A percentile compares a stretch with the other conserved stretches of the same genome.
Evolutionary conservation across 352 stramenopile genomes (phyloP).

Genomic region (Blastocystis sp.): DNA sequence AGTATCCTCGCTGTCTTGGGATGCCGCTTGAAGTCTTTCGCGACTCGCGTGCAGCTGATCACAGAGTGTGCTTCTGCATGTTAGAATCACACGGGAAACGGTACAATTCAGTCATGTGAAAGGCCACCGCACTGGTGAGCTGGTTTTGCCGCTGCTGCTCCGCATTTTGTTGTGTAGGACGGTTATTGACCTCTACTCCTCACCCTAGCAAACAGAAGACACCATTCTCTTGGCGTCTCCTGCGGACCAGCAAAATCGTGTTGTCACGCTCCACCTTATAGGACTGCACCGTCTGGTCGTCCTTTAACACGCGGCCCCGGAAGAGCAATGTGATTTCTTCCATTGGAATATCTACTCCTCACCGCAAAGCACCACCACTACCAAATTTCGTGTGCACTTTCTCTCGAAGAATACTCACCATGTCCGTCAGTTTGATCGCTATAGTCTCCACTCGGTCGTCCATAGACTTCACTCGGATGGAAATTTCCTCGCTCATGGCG

Average conservation of each 20-base stretch:
- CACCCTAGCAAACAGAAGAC: neutral
- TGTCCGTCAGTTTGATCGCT: conserved; percentile 2
- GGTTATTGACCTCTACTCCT: neutral
- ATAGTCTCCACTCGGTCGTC: conserved; percentile 31
- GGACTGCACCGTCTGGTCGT: conserved; percentile 36
- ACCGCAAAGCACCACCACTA: neutral
- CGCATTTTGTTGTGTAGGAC: neutral
- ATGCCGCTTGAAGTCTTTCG: neutral
- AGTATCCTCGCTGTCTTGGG: neutral
- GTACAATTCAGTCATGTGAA: neutral
- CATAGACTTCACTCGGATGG: conserved; percentile 40
- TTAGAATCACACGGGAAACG: neutral
- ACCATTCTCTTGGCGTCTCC: neutral
- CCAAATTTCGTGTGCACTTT: conserved; percentile 19
- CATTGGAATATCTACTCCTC: conserved; percentile 1
- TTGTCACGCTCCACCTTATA: conserved; percentile 29
- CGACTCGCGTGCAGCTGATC: neutral
- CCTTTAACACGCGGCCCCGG: conserved; percentile 18
- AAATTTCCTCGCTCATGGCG: conserved; percentile 12
- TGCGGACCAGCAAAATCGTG: conserved; percentile 36
- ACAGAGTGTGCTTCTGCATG: neutral
- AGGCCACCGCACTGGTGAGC: neutral
- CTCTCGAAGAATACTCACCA: neutral
- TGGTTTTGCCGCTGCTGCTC: neutral
- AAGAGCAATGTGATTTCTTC: conserved; percentile 38